phyloP scores from a whole-genome alignment of 257 asterid species.

The Solanum lignicaule region DNA sequence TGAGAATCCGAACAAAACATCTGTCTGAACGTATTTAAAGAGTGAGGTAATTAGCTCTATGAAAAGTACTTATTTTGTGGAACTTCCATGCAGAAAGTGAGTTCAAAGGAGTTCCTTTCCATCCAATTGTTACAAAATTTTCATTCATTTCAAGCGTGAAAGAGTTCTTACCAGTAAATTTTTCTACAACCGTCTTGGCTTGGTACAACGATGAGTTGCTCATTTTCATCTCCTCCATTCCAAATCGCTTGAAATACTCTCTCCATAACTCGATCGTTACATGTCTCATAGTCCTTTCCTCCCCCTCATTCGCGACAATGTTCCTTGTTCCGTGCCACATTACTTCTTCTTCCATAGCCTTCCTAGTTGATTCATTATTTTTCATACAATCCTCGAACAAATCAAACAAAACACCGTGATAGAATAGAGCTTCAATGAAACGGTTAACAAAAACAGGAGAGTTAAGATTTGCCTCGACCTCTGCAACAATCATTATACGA shows the following conservation, averaged over 20 bases:
- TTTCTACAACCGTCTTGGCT: conserved; percentile 22
- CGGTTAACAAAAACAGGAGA: conserved; percentile 17
- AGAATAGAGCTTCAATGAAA: conserved; percentile 23
- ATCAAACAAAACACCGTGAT: conserved; percentile 20
- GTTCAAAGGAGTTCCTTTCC: conserved; percentile 40
- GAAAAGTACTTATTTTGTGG: neutral
- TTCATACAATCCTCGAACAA: conserved; percentile 12
- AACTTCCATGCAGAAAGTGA: conserved; percentile 48
- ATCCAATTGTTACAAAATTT: conserved; percentile 28
- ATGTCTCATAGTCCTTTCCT: conserved; percentile 22
- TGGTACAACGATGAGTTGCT: conserved; percentile 33
- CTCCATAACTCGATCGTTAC: conserved; percentile 39
- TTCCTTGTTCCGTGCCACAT: conserved; percentile 12
- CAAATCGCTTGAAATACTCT: conserved; percentile 19
- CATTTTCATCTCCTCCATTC: conserved; percentile 25
- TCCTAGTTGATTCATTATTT: conserved; percentile 6
- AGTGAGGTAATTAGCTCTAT: neutral
- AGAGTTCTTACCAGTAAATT: conserved; percentile 12
- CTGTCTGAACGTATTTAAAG: neutral
- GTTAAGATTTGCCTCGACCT: conserved; percentile 12
- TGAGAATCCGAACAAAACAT: neutral
- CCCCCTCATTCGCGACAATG: conserved; percentile 18
- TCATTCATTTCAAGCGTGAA: conserved; percentile 30
- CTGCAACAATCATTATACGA: conserved; percentile 2
- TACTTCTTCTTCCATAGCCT: neutral